Conservation (phyloP, 768 basidiomycete genomes). For the Mycena galericulata region DNA sequence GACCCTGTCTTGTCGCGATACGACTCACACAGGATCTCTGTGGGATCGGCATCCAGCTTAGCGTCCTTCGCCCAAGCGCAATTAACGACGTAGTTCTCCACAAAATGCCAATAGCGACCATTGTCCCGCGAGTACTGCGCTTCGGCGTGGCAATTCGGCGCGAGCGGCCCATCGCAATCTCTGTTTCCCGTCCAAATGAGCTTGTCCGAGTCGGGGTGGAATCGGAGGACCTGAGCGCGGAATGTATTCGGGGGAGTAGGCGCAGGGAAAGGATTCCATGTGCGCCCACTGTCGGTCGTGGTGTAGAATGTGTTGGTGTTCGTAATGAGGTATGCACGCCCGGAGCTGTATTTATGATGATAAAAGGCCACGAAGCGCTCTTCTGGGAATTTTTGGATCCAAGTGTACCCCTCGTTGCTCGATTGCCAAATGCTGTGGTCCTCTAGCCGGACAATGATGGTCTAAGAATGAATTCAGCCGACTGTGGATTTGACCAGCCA, state of each 20-base stretch:
- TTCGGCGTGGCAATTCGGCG: constrained; percentile 74
- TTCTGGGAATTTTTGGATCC: constrained; percentile 73
- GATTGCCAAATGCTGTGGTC: constrained; percentile 94
- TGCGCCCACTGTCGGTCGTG: constrained; percentile 85
- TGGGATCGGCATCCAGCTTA: constrained; percentile 82
- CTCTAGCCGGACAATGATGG: constrained; percentile 82
- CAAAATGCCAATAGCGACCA: constrained; percentile 77
- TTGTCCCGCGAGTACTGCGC: constrained; percentile 83
- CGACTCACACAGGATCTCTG: constrained; percentile 93
- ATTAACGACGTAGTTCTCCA: constrained; percentile 90
- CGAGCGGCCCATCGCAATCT: constrained; percentile 62
- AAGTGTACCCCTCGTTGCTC: constrained; percentile 93
- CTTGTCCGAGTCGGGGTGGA: constrained; percentile 88
- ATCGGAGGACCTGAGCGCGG: constrained; percentile 79
- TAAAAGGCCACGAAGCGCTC: constrained; percentile 85
- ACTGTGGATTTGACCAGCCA: constrained; percentile 33
- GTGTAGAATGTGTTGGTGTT: constrained; percentile 70
- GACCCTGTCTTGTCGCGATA: constrained; percentile 85
- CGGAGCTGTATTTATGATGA: constrained; percentile 82
- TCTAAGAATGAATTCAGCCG: constrained; percentile 53
- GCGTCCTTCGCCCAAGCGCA: constrained; percentile 93
- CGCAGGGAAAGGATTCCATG: constrained; percentile 70
- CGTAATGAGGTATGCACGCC: constrained; percentile 94
- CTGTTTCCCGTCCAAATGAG: constrained; percentile 90
- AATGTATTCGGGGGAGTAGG: constrained; percentile 87